Evolutionary conservation across 768 basidiomycete species (phyloP).

Genomic region (Amanita fuliginea): DNA sequence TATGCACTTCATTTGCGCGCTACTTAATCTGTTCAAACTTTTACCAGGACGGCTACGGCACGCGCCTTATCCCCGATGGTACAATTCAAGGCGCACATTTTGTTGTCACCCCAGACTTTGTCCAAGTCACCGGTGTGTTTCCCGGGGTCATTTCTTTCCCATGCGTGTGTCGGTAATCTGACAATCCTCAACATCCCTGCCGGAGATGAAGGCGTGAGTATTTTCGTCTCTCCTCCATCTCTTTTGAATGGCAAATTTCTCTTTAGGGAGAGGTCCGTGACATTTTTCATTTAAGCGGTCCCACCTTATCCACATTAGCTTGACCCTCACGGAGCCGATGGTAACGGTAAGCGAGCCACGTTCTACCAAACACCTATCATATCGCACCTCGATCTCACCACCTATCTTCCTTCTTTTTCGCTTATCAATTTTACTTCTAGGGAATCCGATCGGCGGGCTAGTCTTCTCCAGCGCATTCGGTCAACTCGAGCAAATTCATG

Average conservation of each 20-base stretch:
- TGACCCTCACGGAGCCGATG: conserved; percentile 59
- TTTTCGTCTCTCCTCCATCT: too few relatives aligned
- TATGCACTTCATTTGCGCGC: conserved; percentile 11
- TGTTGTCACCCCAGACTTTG: conserved; percentile 69
- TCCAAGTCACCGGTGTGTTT: conserved; percentile 50
- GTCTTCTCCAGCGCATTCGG: conserved; percentile 71
- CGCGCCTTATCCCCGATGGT: too few relatives aligned
- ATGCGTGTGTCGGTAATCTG: conserved; percentile 41
- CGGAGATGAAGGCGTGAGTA: conserved; percentile 42
- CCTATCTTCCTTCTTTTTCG: not conserved
- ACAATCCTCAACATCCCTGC: conserved; percentile 53
- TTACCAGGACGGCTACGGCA: too few relatives aligned
- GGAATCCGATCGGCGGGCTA: conserved; percentile 53
- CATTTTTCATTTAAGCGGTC: too few relatives aligned
- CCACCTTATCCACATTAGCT: conserved; percentile 24
- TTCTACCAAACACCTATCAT: not conserved
- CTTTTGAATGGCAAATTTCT: not conserved
- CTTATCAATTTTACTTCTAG: conserved; percentile 8
- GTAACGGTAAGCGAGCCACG: conserved; percentile 26
- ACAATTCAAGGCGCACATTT: too few relatives aligned
- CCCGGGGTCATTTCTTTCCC: conserved; percentile 6
- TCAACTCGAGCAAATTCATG: conserved; percentile 42
- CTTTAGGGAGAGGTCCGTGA: conserved; percentile 1
- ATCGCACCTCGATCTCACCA: not conserved
- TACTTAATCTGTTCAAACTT: too few relatives aligned